Conservation (phyloP, 2,329 filamentous ascomycete species). For the Epicoccum nigrum region DNA sequence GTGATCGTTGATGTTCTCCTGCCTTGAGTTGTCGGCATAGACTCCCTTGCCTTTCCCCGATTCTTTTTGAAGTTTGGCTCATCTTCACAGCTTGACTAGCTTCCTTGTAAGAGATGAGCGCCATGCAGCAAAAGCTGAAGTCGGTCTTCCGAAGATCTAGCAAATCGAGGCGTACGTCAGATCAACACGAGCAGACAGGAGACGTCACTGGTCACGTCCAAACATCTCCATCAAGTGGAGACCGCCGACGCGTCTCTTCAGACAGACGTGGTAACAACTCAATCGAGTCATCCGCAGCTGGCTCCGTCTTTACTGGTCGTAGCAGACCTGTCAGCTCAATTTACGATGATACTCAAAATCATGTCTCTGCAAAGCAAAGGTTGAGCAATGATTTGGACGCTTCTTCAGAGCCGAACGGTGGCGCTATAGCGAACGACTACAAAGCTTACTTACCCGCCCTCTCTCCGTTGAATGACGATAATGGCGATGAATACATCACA, state of each 20-base stretch:
- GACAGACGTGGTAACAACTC: constrained; percentile 5
- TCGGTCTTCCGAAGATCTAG: constrained; percentile 16
- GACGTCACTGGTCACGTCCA: neutral
- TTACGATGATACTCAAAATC: constrained; percentile 13
- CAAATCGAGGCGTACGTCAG: constrained; percentile 2
- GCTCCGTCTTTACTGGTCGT: constrained; percentile 4
- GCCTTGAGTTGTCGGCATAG: neutral
- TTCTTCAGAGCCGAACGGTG: constrained; percentile 13
- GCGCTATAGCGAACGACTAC: constrained; percentile 31
- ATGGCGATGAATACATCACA: constrained; percentile 24
- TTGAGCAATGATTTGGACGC: neutral
- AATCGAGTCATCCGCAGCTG: constrained; percentile 8
- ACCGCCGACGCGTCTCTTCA: constrained; percentile 3
- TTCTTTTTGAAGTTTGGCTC: neutral
- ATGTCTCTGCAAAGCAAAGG: neutral
- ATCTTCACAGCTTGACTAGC: neutral
- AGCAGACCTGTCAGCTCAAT: constrained; percentile 21
- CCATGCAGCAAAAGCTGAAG: constrained; percentile 15
- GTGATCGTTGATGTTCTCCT: neutral
- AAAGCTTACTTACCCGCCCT: constrained; percentile 27
- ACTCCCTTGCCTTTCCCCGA: neutral
- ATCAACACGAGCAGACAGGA: neutral
- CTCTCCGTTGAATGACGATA: constrained; percentile 16
- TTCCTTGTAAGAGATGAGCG: neutral
- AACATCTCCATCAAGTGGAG: constrained; percentile 1